Percentiles rank a stretch among this genome's conserved stretches.
Conservation (phyloP, 1,284 basidiomycete species). For the Schizopora paradoxa region DNA sequence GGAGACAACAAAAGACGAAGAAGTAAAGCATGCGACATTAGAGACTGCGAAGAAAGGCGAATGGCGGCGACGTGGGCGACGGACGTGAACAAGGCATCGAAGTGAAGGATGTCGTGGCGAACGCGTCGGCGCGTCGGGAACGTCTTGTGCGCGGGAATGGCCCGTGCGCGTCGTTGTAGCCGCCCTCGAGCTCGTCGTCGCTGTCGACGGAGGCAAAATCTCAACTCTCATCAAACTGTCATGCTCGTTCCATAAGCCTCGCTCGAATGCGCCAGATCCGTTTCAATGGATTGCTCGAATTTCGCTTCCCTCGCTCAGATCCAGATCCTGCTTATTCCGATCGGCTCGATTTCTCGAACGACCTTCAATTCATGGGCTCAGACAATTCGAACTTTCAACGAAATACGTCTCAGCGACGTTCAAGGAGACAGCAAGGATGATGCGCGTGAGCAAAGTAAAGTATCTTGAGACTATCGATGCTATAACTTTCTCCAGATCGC, state of each 20-base stretch:
- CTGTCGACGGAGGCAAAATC: too few species aligned
- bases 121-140: too few species aligned
- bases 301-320: constrained; percentile 79
- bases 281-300: constrained; percentile 56
- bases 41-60: too few species aligned
- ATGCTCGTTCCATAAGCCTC: too few species aligned
- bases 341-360: constrained; percentile 59
- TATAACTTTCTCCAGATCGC: constrained; percentile 43
- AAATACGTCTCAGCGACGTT: constrained; percentile 72
- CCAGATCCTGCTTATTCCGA: constrained; percentile 70
- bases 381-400: constrained; percentile 65
- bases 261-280: too few species aligned
- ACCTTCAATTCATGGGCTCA: constrained; percentile 65
- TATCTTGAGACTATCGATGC: constrained; percentile 8
- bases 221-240: too few species aligned
- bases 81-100: constrained; percentile 28
- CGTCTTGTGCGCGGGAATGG: too few species aligned
- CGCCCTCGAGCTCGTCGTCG: too few species aligned
- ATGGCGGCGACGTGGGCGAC: background rate
- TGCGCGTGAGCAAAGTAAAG: constrained; percentile 45
- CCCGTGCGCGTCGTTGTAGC: too few species aligned
- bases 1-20: constrained; percentile 87
- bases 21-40: constrained; percentile 63
- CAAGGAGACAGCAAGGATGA: constrained; percentile 74
- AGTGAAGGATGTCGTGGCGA: background rate